phyloP scores from a whole-genome alignment of 768 basidiomycete genomes.

The Fibroporia radiculosa region DNA sequence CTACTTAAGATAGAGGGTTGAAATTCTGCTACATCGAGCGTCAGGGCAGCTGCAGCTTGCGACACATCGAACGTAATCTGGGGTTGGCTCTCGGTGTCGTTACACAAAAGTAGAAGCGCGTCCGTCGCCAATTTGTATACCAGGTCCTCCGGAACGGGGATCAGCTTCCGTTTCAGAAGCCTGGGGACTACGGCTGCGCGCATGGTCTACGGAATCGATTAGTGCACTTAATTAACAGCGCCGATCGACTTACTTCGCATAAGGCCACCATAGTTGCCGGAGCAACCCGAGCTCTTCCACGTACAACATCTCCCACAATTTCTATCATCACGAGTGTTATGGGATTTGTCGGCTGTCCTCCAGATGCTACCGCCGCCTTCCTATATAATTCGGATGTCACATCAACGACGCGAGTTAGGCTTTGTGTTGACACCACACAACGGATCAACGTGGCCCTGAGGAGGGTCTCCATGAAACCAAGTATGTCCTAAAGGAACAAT shows the following conservation, averaged over 20 bases:
- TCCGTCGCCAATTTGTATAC: conserved; percentile 39
- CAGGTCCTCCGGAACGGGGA: conserved; percentile 22
- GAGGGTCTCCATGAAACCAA: conserved; percentile 51
- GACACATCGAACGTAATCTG: conserved; percentile 48
- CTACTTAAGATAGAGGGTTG: conserved; percentile 35
- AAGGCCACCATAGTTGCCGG: conserved; percentile 14
- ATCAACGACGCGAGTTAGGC: conserved; percentile 40
- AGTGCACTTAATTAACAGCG: not conserved
- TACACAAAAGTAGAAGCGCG: conserved; percentile 45
- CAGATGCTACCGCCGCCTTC: conserved; percentile 18
- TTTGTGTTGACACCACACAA: conserved; percentile 34
- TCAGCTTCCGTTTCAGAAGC: not conserved
- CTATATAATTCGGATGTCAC: conserved; percentile 38
- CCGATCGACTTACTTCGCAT: conserved; percentile 34
- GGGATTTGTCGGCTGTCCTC: conserved; percentile 11
- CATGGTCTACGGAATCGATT: conserved; percentile 4
- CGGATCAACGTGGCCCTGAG: conserved; percentile 47
- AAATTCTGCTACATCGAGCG: conserved; percentile 40
- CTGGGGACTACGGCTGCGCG: conserved; percentile 1
- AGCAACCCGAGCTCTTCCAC: conserved; percentile 12
- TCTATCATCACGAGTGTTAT: conserved; percentile 16
- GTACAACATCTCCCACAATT: conserved; percentile 14
- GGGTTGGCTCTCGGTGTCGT: conserved; percentile 32
- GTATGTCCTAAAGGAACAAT: conserved; percentile 41
- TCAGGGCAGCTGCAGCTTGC: conserved; percentile 42